Evolutionary conservation across 495 filamentous ascomycete genomes (phyloP), one percentile per base, ranked within the genome.

Genomic region (Aspergillus sclerotioniger): DNA sequence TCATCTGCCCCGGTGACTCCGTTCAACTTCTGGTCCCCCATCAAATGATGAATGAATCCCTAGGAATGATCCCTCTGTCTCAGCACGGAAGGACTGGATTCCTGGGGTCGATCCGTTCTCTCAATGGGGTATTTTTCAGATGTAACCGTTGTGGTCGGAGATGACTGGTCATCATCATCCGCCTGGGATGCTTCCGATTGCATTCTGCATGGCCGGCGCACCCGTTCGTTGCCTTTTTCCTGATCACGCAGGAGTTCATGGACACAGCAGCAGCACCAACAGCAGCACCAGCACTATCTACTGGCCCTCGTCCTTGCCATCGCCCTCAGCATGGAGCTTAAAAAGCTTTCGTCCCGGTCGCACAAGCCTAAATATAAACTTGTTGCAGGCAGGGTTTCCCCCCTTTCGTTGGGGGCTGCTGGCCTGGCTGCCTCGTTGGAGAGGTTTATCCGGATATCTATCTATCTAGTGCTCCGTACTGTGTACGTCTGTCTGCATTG

Each of bases 1-100:
- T 76, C 73, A 76, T 70, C 73, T 72, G 73, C 66, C 63, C 43
- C 20, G 35, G 25, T 8, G 13, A 6, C 37, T 6, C 6, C 6
- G 10, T 10, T 33, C 31, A 33, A 33, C 31, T 33, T 8, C 33
- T 35, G 33, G 33, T 13, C 33, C 13, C 33, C 33, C 9, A 13
- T 10, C 33, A 35, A 35, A 35, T 35, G 13, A 35, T 8, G 9
- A 35, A 35, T 35, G 13, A 35, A 35, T 10, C 13, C 33, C 33
- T 35, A 13, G 33, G 33, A 9, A 37, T 37, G 33, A 37, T 15
- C 33, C 12, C 37, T 15, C 37, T 13, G 13, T n/a, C 9, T 15
- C 5, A n/a, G 37, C 37, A 25, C 2, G 47, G 15, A 28, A 32
- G 13, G 25, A 32, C 47, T 28, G 44, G 41, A 48, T 33, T 48